Evolutionary conservation across 2,329 filamentous ascomycete species (phyloP), one percentile per base, ranked within the genome.

Genomic region (Aaosphaeria arxii): DNA sequence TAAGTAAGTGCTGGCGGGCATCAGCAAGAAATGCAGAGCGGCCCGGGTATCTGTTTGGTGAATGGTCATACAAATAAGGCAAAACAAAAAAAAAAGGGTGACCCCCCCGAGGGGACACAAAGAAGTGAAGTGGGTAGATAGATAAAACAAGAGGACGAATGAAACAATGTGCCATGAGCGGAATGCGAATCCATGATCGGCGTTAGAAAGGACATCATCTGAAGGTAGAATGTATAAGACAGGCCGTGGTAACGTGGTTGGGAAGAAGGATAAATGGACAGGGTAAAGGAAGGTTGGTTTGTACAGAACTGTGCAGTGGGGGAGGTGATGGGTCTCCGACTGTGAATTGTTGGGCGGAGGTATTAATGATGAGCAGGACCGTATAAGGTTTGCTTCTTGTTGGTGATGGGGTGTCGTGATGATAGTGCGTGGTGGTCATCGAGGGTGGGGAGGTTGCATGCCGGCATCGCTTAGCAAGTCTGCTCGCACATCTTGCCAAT

Each of bases 401-500:
- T 36, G 33, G 7, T 36, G 33, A 9, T 36, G 39, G 9, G 11
- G 11, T 36, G 11, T 36, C n/a, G 33, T 36, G 7, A 36, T 36
- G 7, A n/a, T 36, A 9, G 33, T 36, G 17, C 33, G 33, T 36
- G 9, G 33, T 36, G 9, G 33, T 36, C 4, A 36, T 36, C 33
- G 3, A 36, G 7, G 7, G 33, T 36, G n/a, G 33, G 33, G n/a
- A 36, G 7, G 33, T 9, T 36, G 7, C 33, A 36, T 36, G 49
- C 44, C 48, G 51, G 52, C 32, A 35, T 30, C 43, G 29, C 33
- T 56, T 50, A 71, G 58, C 64, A 70, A 28, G 66, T 56, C 54
- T 69, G 66, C 52, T 73, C 70, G 57, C 70, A 73, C 70, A 73
- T 71, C 54, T 69, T 63, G 42, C 67, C 67, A 43, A 73, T 70